Conservation (phyloP, 2,329 filamentous ascomycete genomes). For the Paecilomyces niveus region DNA sequence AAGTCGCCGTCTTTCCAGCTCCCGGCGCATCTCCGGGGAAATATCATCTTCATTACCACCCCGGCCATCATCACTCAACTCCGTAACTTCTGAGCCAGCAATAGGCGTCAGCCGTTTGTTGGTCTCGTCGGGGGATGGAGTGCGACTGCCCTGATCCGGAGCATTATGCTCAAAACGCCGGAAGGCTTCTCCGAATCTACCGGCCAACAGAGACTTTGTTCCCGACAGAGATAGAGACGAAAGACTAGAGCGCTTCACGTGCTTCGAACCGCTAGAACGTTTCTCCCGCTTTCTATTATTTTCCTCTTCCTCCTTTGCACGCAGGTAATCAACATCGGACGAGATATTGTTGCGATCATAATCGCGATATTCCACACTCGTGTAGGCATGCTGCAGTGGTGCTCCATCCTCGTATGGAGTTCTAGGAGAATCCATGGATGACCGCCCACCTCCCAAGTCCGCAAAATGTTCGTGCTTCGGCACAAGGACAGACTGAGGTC, state of each 20-base stretch:
- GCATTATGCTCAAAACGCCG: slow-evolving; percentile 70
- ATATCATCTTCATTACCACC: slow-evolving; percentile 63
- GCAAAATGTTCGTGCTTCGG: slow-evolving; percentile 77
- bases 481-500: slow-evolving; percentile 76
- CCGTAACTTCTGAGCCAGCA: slow-evolving; percentile 67
- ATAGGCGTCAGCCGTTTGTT: slow-evolving; percentile 57
- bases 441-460: slow-evolving; percentile 59
- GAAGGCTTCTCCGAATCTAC: slow-evolving; percentile 89
- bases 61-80: slow-evolving; percentile 61
- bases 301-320: slow-evolving; percentile 62
- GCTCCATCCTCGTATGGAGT: slow-evolving; percentile 29
- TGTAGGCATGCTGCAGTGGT: slow-evolving; percentile 25
- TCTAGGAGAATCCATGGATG: slow-evolving; percentile 27
- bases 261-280: slow-evolving; percentile 52
- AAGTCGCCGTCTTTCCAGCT: slow-evolving; percentile 74
- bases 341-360: slow-evolving; percentile 52
- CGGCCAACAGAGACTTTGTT: slow-evolving; percentile 75
- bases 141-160: slow-evolving; percentile 20
- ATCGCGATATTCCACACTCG: slow-evolving; percentile 24
- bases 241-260: slow-evolving; percentile 67
- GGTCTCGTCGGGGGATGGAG: slow-evolving; percentile 36
- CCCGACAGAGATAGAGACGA: slow-evolving; percentile 60
- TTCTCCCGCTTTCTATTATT: slow-evolving; percentile 51
- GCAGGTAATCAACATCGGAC: slow-evolving; percentile 77
- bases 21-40: slow-evolving; percentile 80